Evolutionary conservation across 805 yeast genomes (phyloP), one percentile per base, ranked within the genome.

Genomic region (Starmerella ratchasimensis): DNA sequence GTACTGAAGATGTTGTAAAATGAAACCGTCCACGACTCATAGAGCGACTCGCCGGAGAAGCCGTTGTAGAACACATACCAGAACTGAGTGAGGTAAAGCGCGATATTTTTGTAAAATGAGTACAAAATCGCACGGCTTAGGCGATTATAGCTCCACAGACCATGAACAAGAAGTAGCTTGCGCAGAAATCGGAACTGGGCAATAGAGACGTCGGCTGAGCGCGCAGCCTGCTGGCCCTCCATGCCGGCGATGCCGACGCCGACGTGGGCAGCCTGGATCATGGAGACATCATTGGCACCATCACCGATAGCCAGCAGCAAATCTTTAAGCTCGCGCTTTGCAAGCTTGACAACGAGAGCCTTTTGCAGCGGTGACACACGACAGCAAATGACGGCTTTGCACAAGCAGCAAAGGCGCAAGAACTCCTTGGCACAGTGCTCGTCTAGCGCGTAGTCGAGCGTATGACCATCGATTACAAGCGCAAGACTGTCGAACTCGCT

Each of bases 191-290:
- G 76, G 69, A 90, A 90, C 57, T 90, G 97, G 0, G 95, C 97
- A 58, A 93, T 83, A 1, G 97, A 84, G 43, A 90, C 74, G 65
- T 90, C 99, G 0, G 99, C 97, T 57, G 93, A 78, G 57, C 99
- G 71, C 0, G 98, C 96, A 9, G 98, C 98, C 60, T 90, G 99
- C 83, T 86, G 84, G 49, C 99, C 99, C 62, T 90, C 99, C 88
- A 84, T 79, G 47, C 99, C 99, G 60, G 93, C 81, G 45, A 90
- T 93, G 56, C 99, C 99, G 18, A 90, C 94, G 45, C 99, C 99
- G 37, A 90, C 95, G 58, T 90, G 97, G 0, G 98, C 98, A 13
- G 98, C 97, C 60, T 90, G 98, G 47, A 90, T 90, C 99, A 90
- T 90, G 26, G 94, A 79, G 28, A 90, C 98, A 62, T 90, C 99